Percentiles rank a stretch among this genome's conserved stretches.
Conservation (phyloP, 441 rosid genomes). For the Pelargonium cotyledonis region DNA sequence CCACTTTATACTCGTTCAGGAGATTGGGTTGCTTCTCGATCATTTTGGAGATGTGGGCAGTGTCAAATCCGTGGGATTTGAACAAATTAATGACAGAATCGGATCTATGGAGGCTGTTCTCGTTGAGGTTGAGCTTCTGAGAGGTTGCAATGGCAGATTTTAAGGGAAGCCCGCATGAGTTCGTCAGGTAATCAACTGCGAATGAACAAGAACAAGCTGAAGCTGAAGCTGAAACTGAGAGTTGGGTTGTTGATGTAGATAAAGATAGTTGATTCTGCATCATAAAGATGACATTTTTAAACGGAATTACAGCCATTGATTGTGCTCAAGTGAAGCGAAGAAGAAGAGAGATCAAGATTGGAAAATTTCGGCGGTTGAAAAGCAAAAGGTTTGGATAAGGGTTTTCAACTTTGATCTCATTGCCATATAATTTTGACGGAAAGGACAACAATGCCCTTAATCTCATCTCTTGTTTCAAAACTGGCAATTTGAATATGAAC, state of each 20-base stretch:
- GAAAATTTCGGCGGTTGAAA: background rate
- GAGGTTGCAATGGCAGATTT: constrained; percentile 9
- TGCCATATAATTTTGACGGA: too few species aligned
- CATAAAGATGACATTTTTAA: background rate
- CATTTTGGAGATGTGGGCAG: background rate
- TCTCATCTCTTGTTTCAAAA: too few species aligned
- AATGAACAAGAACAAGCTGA: background rate
- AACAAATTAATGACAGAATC: background rate
- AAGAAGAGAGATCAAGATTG: background rate
- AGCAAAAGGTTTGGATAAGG: too few species aligned
- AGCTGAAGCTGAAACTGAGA: background rate
- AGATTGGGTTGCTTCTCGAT: background rate
- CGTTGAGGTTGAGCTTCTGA: background rate
- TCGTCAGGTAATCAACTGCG: constrained; percentile 6
- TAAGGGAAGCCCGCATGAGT: constrained; percentile 10
- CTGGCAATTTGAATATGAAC: too few species aligned
- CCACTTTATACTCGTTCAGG: background rate
- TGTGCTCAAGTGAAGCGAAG: too few species aligned
- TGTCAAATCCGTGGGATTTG: background rate
- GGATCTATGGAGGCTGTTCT: background rate
- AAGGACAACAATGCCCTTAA: too few species aligned
- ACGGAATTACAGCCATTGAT: background rate
- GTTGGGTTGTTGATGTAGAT: background rate
- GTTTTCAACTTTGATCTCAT: too few species aligned
- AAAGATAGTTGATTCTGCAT: background rate